A percentile compares a stretch with the other conserved stretches of the same genome.
Evolutionary conservation across 2,329 filamentous ascomycete species (phyloP).

Genomic region (Moelleriella libera): DNA sequence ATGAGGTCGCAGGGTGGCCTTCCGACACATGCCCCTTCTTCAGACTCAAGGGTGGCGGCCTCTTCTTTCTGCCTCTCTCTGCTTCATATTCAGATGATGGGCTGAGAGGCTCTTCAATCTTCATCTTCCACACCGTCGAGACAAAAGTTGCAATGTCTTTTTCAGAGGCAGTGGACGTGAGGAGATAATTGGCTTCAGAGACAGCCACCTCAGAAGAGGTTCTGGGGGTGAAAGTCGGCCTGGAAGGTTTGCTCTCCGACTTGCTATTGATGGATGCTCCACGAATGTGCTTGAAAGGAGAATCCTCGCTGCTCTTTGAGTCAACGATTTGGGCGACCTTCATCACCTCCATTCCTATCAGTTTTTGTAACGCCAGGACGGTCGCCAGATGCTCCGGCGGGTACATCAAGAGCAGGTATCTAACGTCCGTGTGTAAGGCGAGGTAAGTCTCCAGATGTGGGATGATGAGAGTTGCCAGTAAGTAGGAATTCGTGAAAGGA

Average conservation of each 20-base stretch:
- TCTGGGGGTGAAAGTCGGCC: constrained; percentile 10
- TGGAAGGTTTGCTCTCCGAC: constrained; percentile 9
- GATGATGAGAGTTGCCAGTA: constrained; percentile 43
- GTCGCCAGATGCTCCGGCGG: constrained; percentile 40
- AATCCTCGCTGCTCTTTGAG: constrained; percentile 20
- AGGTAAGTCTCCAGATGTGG: constrained; percentile 48
- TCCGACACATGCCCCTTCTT: constrained; percentile 14
- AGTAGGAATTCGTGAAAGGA: constrained; percentile 36
- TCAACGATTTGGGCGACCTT: constrained; percentile 45
- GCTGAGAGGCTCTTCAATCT: constrained; percentile 17
- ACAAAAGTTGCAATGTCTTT: constrained; percentile 40
- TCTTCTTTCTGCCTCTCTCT: constrained; percentile 8
- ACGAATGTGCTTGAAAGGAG: constrained; percentile 24
- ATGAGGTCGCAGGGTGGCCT: not conserved
- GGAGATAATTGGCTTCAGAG: constrained; percentile 40
- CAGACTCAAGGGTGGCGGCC: constrained; percentile 12
- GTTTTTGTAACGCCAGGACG: constrained; percentile 40
- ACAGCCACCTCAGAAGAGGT: constrained; percentile 20
- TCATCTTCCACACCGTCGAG: constrained; percentile 33
- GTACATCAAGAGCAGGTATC: constrained; percentile 46
- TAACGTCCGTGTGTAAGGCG: constrained; percentile 33
- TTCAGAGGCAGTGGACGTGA: constrained; percentile 39
- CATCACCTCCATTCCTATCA: constrained; percentile 41
- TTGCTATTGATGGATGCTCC: constrained; percentile 15
- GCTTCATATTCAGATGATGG: constrained; percentile 18